A percentile compares a stretch with the other conserved stretches of the same genome.
Evolutionary conservation across 1,284 basidiomycete genomes (phyloP).

Genomic region (Cutaneotrichosporon cutaneum): DNA sequence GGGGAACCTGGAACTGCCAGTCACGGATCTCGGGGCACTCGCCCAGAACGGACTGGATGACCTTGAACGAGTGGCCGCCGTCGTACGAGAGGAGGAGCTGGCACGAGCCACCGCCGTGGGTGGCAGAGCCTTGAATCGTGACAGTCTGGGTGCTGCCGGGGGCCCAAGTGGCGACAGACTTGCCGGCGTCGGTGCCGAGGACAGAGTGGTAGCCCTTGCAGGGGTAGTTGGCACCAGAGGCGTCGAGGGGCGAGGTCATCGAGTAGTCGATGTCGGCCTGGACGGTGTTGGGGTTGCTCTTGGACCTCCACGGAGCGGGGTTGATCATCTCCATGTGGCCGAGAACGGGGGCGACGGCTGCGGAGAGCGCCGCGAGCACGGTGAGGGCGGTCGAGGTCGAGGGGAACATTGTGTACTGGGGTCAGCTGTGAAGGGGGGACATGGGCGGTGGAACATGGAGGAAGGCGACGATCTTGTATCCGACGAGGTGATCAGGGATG

Average conservation of each 20-base stretch:
- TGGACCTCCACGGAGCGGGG: constrained; percentile 43
- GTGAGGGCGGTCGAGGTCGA: neutral
- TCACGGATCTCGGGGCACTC: constrained; percentile 44
- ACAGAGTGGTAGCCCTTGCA: constrained; percentile 45
- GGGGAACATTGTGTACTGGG: neutral
- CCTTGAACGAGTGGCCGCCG: constrained; percentile 50
- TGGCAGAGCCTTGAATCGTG: constrained; percentile 45
- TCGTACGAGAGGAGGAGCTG: constrained; percentile 54
- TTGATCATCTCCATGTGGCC: constrained; percentile 48
- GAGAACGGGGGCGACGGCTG: constrained; percentile 28
- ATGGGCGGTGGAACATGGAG: too few relatives aligned
- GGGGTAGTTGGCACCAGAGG: constrained; percentile 46
- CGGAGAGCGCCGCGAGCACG: constrained; percentile 13
- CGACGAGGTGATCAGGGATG: neutral
- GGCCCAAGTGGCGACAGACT: constrained; percentile 38
- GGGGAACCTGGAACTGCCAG: constrained; percentile 45
- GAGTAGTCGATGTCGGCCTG: constrained; percentile 46
- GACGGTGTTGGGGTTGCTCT: constrained; percentile 39
- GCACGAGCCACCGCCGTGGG: constrained; percentile 53
- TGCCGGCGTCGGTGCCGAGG: constrained; percentile 22
- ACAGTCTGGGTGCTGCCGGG: constrained; percentile 39
- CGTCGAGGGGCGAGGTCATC: constrained; percentile 46
- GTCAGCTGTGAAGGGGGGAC: neutral
- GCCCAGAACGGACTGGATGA: constrained; percentile 51
- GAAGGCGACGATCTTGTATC: neutral